Evolutionary conservation across 164 flowering plant genomes (phyloP).

Genomic region (Stephania japonica): DNA sequence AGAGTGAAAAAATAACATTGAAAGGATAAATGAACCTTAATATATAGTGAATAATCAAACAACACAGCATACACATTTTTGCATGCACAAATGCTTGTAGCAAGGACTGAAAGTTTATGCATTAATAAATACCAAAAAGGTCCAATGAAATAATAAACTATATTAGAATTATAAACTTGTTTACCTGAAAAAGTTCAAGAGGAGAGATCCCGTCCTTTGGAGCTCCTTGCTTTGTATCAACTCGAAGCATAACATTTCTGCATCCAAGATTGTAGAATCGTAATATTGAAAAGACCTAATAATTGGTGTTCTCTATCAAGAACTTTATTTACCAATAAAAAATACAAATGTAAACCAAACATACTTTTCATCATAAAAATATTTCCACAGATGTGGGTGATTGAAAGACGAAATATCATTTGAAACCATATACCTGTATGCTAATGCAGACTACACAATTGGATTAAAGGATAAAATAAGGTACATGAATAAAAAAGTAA

Average conservation of each 20-base stretch:
- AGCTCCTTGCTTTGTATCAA: slow-evolving; percentile 94
- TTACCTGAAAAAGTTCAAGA: slow-evolving; percentile 89
- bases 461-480: too few relatives aligned
- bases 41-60: too few relatives aligned
- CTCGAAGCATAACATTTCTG: slow-evolving; percentile 97
- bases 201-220: slow-evolving; percentile 91
- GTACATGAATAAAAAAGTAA: too few relatives aligned
- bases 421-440: too few relatives aligned
- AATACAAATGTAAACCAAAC: background rate
- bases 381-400: background rate
- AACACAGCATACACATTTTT: too few relatives aligned
- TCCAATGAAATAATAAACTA: background rate
- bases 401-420: background rate
- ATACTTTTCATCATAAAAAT: too few relatives aligned
- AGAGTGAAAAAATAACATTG: too few relatives aligned
- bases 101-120: too few relatives aligned
- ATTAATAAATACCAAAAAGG: too few relatives aligned
- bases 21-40: too few relatives aligned
- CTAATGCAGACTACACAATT: too few relatives aligned
- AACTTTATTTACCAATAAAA: background rate
- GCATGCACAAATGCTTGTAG: too few relatives aligned
- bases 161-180: slow-evolving; percentile 5
- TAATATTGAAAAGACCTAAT: background rate
- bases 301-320: background rate
- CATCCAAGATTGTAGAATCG: slow-evolving; percentile 20